phyloP scores from a whole-genome alignment of 345 rosid genomes.

The Erucastrum elatum region DNA sequence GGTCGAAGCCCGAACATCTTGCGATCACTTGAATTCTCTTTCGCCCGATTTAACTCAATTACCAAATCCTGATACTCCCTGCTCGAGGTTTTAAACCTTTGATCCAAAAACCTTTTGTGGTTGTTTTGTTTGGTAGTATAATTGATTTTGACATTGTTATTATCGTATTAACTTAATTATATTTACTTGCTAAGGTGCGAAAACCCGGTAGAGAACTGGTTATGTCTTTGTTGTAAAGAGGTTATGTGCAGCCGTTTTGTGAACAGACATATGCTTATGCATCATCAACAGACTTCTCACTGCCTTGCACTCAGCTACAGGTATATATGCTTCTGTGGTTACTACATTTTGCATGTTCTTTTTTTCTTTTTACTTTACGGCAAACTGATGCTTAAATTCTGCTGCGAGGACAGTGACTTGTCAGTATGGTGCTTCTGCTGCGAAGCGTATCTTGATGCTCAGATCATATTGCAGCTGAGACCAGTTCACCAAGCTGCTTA shows the following conservation, averaged over 20 bases:
- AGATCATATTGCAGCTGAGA: conserved; percentile 57
- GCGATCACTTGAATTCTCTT: conserved; percentile 70
- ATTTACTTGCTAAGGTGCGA: conserved; percentile 55
- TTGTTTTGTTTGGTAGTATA: background rate
- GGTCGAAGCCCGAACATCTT: conserved; percentile 80
- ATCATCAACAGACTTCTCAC: conserved; percentile 61
- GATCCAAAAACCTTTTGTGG: too few relatives aligned
- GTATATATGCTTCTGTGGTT: conserved; percentile 32
- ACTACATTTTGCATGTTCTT: background rate
- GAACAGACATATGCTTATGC: conserved; percentile 85
- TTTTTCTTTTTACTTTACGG: background rate
- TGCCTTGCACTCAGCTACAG: conserved; percentile 79
- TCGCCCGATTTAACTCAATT: conserved; percentile 64
- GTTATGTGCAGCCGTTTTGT: conserved; percentile 90
- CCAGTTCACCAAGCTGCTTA: conserved; percentile 70
- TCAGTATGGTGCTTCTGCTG: conserved; percentile 90
- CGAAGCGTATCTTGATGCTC: conserved; percentile 79
- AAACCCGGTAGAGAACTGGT: conserved; percentile 81
- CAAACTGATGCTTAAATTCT: background rate
- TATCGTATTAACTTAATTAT: background rate
- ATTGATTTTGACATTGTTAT: background rate
- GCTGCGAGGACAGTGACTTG: conserved; percentile 57
- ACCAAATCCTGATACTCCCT: conserved; percentile 68
- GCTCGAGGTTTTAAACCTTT: conserved; percentile 74
- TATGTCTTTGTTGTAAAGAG: conserved; percentile 80